Conservation (phyloP, 164 flowering plant genomes). For the Magnolia changhungtana region DNA sequence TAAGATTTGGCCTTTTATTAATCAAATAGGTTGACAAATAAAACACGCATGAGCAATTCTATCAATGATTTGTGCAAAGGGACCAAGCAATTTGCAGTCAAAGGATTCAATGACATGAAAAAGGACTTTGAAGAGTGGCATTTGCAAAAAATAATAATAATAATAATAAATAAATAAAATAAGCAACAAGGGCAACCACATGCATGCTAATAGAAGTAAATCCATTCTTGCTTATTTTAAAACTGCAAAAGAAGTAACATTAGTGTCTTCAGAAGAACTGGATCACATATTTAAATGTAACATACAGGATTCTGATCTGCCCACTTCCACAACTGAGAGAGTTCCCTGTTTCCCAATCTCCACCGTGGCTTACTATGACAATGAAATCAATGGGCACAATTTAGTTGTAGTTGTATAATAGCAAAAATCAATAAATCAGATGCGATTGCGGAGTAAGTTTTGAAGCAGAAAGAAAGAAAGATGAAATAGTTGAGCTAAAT, state of each 20-base stretch:
- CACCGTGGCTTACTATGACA: slow-evolving; percentile 67
- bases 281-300: background rate
- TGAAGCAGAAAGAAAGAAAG: background rate
- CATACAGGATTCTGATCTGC: slow-evolving; percentile 89
- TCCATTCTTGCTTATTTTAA: background rate
- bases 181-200: background rate
- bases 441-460: background rate
- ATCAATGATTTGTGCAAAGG: background rate
- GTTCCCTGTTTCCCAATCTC: slow-evolving; percentile 96
- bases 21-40: background rate
- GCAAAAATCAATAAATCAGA: too few relatives aligned
- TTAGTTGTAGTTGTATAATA: too few relatives aligned
- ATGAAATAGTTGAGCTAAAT: background rate
- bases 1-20: background rate
- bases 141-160: background rate
- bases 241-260: background rate
- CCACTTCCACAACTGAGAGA: slow-evolving; percentile 97
- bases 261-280: background rate
- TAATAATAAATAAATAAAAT: background rate
- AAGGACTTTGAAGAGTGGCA: background rate
- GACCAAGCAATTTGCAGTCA: background rate
- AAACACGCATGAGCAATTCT: background rate
- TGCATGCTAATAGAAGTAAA: background rate
- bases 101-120: background rate
- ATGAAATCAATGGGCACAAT: background rate